Evolutionary conservation across 352 stramenopile genomes (phyloP), one percentile per base, ranked within the genome.

Genomic region (Phytopythium aichiense): DNA sequence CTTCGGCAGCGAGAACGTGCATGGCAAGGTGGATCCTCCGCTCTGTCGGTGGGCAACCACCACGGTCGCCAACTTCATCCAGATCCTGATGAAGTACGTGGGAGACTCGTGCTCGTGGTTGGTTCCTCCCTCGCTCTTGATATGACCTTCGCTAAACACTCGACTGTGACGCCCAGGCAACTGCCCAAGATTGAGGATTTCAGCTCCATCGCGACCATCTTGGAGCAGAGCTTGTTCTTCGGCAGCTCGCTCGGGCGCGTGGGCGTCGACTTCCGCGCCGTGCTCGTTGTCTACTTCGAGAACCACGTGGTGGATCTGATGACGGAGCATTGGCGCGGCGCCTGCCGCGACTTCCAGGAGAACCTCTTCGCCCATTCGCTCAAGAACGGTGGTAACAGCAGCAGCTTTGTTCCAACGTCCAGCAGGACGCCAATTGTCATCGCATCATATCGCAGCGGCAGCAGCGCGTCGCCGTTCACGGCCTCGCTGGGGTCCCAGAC

Each of bases 161-260:
- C 58, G 20, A 52, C 43, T 56, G 31, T 20, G 23, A 30, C 31
- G 52, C 46, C 13, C 55, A 95, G 87, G 28, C 79, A 92, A 61
- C 66, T 95, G n/a, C 84, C 87, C 2, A 92, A 93, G 66, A 84
- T 95, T 33, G 82, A 89, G 25, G 84, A 95, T 49, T 89, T 92
- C 33, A 89, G 83, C 53, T 91, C 82, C 13, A 73, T 95, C 30
- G 81, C 84, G 9, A 92, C 80, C 2, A 80, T 93, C 43, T 52
- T 94, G 13, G 87, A 95, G 64, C 87, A 94, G 57, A 92, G 85
- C 63, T 65, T 95, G 23, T 95, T 93, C 62, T 95, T 95, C 40
- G 87, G 81, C 16, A 79, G 83, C 1, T 95, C 87, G 7, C 69
- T 95, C 0, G 85, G 87, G 0, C 84, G 87, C 30, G 81, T 95